phyloP scores from a whole-genome alignment of 768 basidiomycete species.

The Hygrocybe coccinea region DNA sequence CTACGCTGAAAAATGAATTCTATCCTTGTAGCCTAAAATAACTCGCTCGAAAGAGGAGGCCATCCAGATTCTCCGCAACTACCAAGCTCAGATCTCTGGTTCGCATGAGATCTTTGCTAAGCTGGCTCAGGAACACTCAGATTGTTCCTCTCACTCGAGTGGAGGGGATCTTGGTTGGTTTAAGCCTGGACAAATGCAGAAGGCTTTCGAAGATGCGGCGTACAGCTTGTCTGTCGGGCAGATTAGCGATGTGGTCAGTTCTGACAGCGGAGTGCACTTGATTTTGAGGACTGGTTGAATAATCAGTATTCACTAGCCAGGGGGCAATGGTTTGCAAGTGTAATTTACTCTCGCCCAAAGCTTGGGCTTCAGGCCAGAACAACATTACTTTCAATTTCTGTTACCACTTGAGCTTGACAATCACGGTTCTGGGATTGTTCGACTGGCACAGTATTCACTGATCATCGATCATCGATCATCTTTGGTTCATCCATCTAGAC shows the following conservation, averaged over 20 bases:
- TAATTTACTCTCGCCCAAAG: too few relatives aligned
- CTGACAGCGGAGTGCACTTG: slow-evolving; percentile 94
- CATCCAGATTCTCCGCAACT: slow-evolving; percentile 64
- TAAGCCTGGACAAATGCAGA: slow-evolving; percentile 88
- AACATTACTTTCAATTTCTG: too few relatives aligned
- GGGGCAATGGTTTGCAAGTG: too few relatives aligned
- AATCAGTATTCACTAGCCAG: neutral
- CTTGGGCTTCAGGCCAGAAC: too few relatives aligned
- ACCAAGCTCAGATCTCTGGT: slow-evolving; percentile 56
- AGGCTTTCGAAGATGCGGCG: slow-evolving; percentile 89
- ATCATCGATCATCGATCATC: too few relatives aligned
- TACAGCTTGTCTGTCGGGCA: slow-evolving; percentile 66
- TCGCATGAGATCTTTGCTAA: slow-evolving; percentile 62
- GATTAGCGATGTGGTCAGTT: slow-evolving; percentile 77
- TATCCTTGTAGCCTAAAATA: slow-evolving; percentile 55
- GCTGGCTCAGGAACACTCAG: slow-evolving; percentile 73
- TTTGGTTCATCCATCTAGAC: too few relatives aligned
- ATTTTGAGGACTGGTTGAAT: slow-evolving; percentile 78
- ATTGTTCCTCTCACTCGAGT: slow-evolving; percentile 81
- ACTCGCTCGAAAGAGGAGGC: slow-evolving; percentile 88
- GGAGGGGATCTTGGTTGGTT: slow-evolving; percentile 90
- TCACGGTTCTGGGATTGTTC: too few relatives aligned
- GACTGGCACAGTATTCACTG: too few relatives aligned
- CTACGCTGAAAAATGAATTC: slow-evolving; percentile 3
- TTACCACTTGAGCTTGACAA: too few relatives aligned